Base-by-base conservation (phyloP, 495 filamentous ascomycete genomes). In the Stereocaulon alpinum region DNA sequence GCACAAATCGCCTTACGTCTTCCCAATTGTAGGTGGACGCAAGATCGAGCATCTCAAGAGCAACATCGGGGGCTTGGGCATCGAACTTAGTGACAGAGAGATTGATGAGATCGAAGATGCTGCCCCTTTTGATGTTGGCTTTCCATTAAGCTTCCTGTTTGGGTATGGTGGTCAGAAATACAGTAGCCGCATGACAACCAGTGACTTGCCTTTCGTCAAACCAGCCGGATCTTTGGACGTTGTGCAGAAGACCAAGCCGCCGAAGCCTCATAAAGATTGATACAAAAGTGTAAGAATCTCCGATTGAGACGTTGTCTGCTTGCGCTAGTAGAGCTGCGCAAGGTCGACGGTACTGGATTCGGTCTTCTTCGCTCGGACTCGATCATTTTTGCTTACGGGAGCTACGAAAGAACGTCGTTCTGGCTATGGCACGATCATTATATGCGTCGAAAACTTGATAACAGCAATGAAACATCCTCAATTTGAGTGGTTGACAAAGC, bases 1-100 rank as follows among this genome's bases (percentile, higher is more conserved):
- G 75, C 77, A 81, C 63, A 89, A 89, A 72, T 74, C 84, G n/a
- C 83, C 86, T 2, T 85, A 89, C 64, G 85, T 88, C 41, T 86
- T 84, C 64, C 87, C 87, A 1, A 87, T 90, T 63, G 74, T 88
- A 27, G 87, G 86, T 17, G 82, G 81, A 0, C 68, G 83, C 10
- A 87, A 81, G 67, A 70, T 85, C 50, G 78, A 82, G 64, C 82
- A 87, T 59, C 66, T 91, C 5, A 82, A 84, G 69, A 78, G 72
- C 59, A 88, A 84, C 56, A 84, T 89, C 60, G 83, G 85, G 60
- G 86, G 82, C 3, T 69, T 89, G 37, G 70, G 65, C 0, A 52
- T 89, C 40, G 62, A 68, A 51, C 71, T 91, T 56, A 77, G 72
- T 3, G 69, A 77, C 0, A 77, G 84, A 29, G 85, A 91, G 37